phyloP scores from a whole-genome alignment of 2,329 filamentous ascomycete species.

The Xylaria sp. region DNA sequence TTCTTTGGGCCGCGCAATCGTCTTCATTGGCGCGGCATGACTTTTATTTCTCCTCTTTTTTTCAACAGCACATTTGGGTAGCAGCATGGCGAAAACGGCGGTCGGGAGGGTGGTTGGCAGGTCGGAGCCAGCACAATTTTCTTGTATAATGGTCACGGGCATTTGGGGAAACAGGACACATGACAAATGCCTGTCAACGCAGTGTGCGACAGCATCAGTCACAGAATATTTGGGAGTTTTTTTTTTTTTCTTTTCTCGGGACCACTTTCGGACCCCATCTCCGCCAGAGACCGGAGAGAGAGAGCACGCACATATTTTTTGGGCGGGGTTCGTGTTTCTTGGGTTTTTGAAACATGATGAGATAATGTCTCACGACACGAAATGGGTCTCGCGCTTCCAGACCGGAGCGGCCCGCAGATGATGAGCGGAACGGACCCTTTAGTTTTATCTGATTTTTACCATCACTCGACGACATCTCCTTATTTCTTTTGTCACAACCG shows the following conservation, averaged over 20 bases:
- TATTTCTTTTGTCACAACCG: slow-evolving; percentile 8
- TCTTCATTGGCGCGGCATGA: slow-evolving; percentile 13
- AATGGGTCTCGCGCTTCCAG: slow-evolving; percentile 35
- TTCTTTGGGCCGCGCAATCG: slow-evolving; percentile 19
- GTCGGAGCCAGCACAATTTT: slow-evolving; percentile 43
- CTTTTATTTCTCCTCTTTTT: slow-evolving; percentile 25
- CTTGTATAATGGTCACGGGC: slow-evolving; percentile 49
- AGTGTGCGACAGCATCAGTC: slow-evolving; percentile 37
- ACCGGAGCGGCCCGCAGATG: slow-evolving; percentile 29
- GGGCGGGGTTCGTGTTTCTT: slow-evolving; percentile 40
- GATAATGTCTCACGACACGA: slow-evolving; percentile 49
- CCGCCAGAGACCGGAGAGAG: slow-evolving; percentile 36
- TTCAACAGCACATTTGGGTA: slow-evolving; percentile 42
- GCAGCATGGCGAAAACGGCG: slow-evolving; percentile 50
- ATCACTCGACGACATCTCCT: slow-evolving; percentile 22
- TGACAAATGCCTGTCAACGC: slow-evolving; percentile 40
- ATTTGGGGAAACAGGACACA: slow-evolving; percentile 38
- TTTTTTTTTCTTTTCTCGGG: slow-evolving; percentile 33
- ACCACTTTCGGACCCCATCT: slow-evolving; percentile 35
- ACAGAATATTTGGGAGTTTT: slow-evolving; percentile 34
- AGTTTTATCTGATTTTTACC: slow-evolving; percentile 12
- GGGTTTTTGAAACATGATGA: slow-evolving; percentile 42
- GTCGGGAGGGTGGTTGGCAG: slow-evolving; percentile 43
- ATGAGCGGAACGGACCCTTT: slow-evolving; percentile 29
- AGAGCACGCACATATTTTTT: slow-evolving; percentile 25